A percentile compares a stretch with the other conserved stretches of the same genome.
Evolutionary conservation across 1,139 yeast species (phyloP).

Genomic region (Scheffersomyces lignicola): DNA sequence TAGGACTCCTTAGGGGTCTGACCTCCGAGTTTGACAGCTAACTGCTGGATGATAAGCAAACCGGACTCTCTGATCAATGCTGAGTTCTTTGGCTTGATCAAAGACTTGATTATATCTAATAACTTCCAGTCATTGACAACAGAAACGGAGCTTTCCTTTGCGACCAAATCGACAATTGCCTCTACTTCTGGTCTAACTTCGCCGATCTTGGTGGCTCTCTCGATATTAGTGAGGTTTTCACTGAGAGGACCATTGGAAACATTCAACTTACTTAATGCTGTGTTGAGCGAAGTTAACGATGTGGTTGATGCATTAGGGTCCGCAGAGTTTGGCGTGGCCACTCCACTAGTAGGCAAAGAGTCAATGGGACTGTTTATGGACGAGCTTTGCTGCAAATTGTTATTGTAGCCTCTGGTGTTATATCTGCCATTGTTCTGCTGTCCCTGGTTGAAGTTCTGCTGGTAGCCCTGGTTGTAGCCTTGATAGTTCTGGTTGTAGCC

Average conservation of each 20-base stretch:
- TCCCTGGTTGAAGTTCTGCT: slow-evolving; percentile 5
- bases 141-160: slow-evolving; percentile 43
- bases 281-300: slow-evolving; percentile 68
- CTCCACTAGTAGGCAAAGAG: slow-evolving; percentile 43
- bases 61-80: slow-evolving; percentile 76
- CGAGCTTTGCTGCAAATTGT: slow-evolving; percentile 9
- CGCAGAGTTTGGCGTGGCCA: slow-evolving; percentile 39
- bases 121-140: slow-evolving; percentile 67
- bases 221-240: slow-evolving; percentile 55
- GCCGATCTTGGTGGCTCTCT: slow-evolving; percentile 56
- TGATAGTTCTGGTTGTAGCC: slow-evolving; percentile 12
- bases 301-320: slow-evolving; percentile 54
- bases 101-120: slow-evolving; percentile 58
- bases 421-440: slow-evolving; percentile 6
- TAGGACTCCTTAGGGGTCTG: slow-evolving; percentile 75
- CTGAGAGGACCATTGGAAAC: slow-evolving; percentile 66
- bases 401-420: slow-evolving; percentile 9
- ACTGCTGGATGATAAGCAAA: slow-evolving; percentile 62
- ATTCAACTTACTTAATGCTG: slow-evolving; percentile 65
- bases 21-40: slow-evolving; percentile 67
- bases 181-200: slow-evolving; percentile 68
- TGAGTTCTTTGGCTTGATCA: slow-evolving; percentile 73
- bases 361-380: slow-evolving; percentile 28
- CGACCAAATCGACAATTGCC: slow-evolving; percentile 50
- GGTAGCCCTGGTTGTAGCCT: slow-evolving; percentile 9